Base-by-base conservation (phyloP, 2,329 filamentous ascomycete genomes). In the Talaromyces sp. region DNA sequence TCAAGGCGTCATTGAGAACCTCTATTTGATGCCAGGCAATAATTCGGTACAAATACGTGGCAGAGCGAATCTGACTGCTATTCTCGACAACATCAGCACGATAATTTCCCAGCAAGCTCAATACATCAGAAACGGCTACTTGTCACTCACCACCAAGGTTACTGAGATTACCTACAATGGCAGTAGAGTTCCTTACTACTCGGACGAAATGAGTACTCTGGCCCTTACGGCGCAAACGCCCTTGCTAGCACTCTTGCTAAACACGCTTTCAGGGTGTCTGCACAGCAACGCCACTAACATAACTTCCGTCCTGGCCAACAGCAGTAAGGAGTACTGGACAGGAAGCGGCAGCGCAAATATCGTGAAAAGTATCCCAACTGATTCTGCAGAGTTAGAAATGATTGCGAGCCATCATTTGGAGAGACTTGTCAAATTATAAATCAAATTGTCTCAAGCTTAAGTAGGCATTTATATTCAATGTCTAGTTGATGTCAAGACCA, bases 11-110 rank as follows among this genome's bases (percentile, higher is more conserved):
- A 75, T 88, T 31, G 73, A 79, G 40, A 74, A 86, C 69, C 75
- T 88, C 40, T 75, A 80, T 7, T 75, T 88, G 27, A 75, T 72
- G 17, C 86, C 86, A 0, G 86, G 86, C 22, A 76, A 79, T 68
- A 85, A 87, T 71, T 77, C 71, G 1, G 74, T 82, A 60, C 78
- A 82, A 1, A 79, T 88, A 70, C 79, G 77, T 34, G 81, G 80
- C 25, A 78, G 72, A 7, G 74, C 85, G 58, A 79, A 88, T 68
- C 77, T 86, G 49, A 71, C 69, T 1, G 71, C 75, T 0, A 67
- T 82, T 7, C 31, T 74, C 63, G 54, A 68, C 1, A 71, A 78
- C 45, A 65, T 78, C 3, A 54, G 63, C 4, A 53, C 63, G 0
- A 67, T 77, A 2, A 68, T 78, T 7, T 64, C 68, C 2, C 66